Evolutionary conservation across 2,329 filamentous ascomycete genomes (phyloP).

Genomic region (Aspergillus quadrilineatus): DNA sequence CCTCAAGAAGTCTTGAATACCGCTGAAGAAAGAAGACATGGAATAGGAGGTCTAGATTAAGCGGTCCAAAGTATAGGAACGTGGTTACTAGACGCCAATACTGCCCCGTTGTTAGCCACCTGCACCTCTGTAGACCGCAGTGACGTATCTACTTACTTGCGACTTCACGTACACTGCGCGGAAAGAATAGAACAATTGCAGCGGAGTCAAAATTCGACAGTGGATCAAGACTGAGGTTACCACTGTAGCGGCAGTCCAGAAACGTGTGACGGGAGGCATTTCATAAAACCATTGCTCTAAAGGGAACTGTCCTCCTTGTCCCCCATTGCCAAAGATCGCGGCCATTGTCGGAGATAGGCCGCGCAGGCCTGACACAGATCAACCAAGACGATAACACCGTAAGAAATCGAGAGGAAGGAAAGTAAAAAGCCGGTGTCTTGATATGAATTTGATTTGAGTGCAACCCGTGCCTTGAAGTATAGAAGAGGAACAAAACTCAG

Average conservation of each 20-base stretch:
- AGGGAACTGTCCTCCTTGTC: constrained; percentile 63
- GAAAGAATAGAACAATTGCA: constrained; percentile 96
- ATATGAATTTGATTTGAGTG: no score
- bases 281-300: constrained; percentile 99
- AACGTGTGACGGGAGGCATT: constrained; percentile 92
- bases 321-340: constrained; percentile 46
- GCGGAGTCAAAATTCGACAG: constrained; percentile 87
- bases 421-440: no score
- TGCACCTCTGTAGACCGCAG: background rate
- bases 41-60: constrained; percentile 91
- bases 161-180: constrained; percentile 86
- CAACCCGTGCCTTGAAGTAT: background rate
- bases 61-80: constrained; percentile 94
- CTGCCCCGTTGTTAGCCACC: constrained; percentile 48
- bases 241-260: constrained; percentile 94
- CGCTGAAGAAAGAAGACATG: constrained; percentile 98
- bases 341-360: constrained; percentile 34
- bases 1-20: constrained; percentile 91
- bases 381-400: no score
- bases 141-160: constrained; percentile 62
- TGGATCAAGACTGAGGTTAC: constrained; percentile 86
- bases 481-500: background rate
- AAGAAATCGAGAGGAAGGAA: no score
- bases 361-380: background rate
- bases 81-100: constrained; percentile 97